These are phyloP conservation scores for Lentinus tigrinus DNA, from an alignment of 768 basidiomycete species.

Conservation along the genomic window DNA sequence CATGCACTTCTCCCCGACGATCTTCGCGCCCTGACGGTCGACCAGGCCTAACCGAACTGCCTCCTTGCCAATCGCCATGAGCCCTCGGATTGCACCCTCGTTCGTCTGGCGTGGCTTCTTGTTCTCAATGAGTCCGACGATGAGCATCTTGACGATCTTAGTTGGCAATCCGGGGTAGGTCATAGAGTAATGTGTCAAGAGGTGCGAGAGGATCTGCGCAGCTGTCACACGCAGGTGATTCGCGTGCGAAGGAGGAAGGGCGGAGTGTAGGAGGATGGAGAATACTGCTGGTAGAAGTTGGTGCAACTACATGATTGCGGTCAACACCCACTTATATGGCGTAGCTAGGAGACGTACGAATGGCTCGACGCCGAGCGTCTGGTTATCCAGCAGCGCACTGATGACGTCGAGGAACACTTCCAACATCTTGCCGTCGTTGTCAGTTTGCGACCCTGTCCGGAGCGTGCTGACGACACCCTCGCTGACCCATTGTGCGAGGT, in stretches of 20 bases:
- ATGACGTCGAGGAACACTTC: constrained; percentile 85
- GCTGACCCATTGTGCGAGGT: constrained; percentile 92
- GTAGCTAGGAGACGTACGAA: constrained; percentile 61
- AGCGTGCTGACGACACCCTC: constrained; percentile 78
- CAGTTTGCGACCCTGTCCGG: constrained; percentile 46
- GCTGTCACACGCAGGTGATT: constrained; percentile 77
- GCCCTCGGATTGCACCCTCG: constrained; percentile 86
- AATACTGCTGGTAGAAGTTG: constrained; percentile 93
- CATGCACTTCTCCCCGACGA: constrained; percentile 67
- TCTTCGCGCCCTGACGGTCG: constrained; percentile 75
- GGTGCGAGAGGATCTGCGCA: constrained; percentile 78
- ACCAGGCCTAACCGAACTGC: constrained; percentile 81
- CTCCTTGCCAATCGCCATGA: constrained; percentile 82
- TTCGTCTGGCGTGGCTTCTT: constrained; percentile 78
- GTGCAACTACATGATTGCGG: constrained; percentile 63
- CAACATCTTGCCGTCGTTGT: constrained; percentile 67
- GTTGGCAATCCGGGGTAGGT: constrained; percentile 86
- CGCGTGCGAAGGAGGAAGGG: constrained; percentile 70
- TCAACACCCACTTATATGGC: background rate
- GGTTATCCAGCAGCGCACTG: constrained; percentile 81
- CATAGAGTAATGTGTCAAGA: constrained; percentile 81
- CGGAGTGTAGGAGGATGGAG: constrained; percentile 85
- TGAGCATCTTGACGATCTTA: constrained; percentile 91
- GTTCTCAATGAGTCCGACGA: constrained; percentile 76
- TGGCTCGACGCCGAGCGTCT: constrained; percentile 90